Evolutionary conservation across 768 basidiomycete genomes (phyloP).

Genomic region (Leccinum rimulosum): DNA sequence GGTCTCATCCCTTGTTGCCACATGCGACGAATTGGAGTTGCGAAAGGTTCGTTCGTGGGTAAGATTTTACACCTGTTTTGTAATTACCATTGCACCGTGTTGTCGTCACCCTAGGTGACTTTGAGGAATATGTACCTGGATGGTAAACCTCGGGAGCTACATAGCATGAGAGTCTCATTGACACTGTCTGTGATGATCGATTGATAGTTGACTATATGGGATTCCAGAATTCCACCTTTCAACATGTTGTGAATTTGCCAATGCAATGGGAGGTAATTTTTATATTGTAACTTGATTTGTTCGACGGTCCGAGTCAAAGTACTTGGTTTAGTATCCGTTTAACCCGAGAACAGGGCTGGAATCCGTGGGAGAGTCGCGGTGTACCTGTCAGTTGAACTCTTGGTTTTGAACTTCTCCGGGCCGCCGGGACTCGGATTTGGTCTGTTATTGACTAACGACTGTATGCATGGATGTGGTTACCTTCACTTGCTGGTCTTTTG

Average conservation of each 20-base stretch:
- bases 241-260: no score
- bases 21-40: slow-evolving; percentile 78
- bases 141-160: slow-evolving; percentile 53
- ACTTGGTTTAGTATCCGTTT: neutral
- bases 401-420: slow-evolving; percentile 1
- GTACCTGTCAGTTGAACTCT: slow-evolving; percentile 18
- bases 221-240: no score
- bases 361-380: slow-evolving; percentile 18
- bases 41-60: slow-evolving; percentile 41
- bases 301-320: no score
- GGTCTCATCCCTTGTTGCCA: slow-evolving; percentile 78
- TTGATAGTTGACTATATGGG: no score
- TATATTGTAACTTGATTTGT: no score
- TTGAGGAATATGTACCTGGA: slow-evolving; percentile 55
- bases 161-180: no score
- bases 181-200: no score
- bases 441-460: neutral
- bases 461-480: slow-evolving; percentile 23
- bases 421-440: neutral
- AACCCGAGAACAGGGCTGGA: slow-evolving; percentile 20
- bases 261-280: no score
- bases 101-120: slow-evolving; percentile 20
- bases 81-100: neutral
- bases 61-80: neutral
- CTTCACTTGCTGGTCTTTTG: slow-evolving; percentile 23